phyloP scores from a whole-genome alignment of 805 yeast species.

The Spathaspora girioi region DNA sequence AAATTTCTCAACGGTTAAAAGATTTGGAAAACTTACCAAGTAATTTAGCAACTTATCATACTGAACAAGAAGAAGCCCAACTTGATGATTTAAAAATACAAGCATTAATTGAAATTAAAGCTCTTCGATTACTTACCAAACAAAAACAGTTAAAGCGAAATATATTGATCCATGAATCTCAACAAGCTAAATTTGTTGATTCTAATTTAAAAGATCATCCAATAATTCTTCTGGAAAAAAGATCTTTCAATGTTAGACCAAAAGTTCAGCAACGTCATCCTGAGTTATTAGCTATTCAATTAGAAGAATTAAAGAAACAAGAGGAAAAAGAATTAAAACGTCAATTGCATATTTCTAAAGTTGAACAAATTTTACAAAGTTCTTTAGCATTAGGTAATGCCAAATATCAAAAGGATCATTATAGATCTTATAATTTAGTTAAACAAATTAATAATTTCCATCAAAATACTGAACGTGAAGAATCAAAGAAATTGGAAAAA shows the following conservation, averaged over 20 bases:
- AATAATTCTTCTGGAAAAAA: constrained; percentile 59
- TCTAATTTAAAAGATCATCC: constrained; percentile 51
- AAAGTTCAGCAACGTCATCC: constrained; percentile 73
- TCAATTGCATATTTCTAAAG: constrained; percentile 47
- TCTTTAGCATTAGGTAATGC: constrained; percentile 20
- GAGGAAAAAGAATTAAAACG: constrained; percentile 51
- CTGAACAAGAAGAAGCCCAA: constrained; percentile 22
- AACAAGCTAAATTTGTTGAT: constrained; percentile 53
- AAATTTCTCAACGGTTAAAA: constrained; percentile 53
- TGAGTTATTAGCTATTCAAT: constrained; percentile 68
- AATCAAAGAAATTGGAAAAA: constrained; percentile 67
- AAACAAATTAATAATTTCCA: constrained; percentile 48
- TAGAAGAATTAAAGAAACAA: constrained; percentile 65
- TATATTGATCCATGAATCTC: constrained; percentile 49
- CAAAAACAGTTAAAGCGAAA: constrained; percentile 69
- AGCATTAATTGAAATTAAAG: constrained; percentile 67
- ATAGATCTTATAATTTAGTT: constrained; percentile 20
- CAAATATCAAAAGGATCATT: constrained; percentile 19
- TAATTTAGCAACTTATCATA: constrained; percentile 58
- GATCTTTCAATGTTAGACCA: constrained; percentile 64
- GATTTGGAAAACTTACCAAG: constrained; percentile 68
- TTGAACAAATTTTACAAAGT: constrained; percentile 29
- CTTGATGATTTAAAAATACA: constrained; percentile 58
- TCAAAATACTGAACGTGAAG: constrained; percentile 64
- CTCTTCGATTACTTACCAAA: constrained; percentile 59